Conservation (phyloP, 192 early-diverging fungal genomes). For the Podochytrium sp. region DNA sequence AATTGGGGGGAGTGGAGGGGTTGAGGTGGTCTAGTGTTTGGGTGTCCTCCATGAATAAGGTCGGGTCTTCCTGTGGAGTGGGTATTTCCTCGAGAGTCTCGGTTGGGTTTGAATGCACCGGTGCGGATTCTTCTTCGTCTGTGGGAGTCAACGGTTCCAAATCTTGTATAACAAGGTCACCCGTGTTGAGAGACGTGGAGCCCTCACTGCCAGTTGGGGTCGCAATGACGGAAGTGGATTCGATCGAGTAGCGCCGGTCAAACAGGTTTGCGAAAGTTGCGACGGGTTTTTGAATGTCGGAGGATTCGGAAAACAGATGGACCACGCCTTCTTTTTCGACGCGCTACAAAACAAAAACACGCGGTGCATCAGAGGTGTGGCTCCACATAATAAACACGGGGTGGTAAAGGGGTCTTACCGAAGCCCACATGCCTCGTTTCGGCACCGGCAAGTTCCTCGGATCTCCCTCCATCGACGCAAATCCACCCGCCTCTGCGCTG, state of each 20-base stretch:
- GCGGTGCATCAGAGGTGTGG: background rate
- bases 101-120: too few species aligned
- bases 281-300: constrained; percentile 34
- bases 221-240: background rate
- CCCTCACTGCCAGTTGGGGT: background rate
- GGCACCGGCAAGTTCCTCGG: constrained; percentile 23
- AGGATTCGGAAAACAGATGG: constrained; percentile 42
- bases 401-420: background rate
- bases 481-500: too few species aligned
- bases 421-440: constrained; percentile 19
- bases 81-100: too few species aligned
- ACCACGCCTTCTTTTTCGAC: constrained; percentile 39
- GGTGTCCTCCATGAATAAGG: too few species aligned
- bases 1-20: too few species aligned
- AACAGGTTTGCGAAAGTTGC: constrained; percentile 28
- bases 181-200: background rate
- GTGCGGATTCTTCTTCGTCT: too few species aligned
- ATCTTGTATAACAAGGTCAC: constrained; percentile 14
- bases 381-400: background rate
- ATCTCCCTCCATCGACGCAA: too few species aligned
- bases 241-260: constrained; percentile 42
- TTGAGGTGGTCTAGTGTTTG: too few species aligned
- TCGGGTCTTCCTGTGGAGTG: too few species aligned
- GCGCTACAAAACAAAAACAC: constrained; percentile 29
- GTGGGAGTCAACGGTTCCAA: too few species aligned